These are phyloP conservation scores for Umbelopsis vinacea DNA, from an alignment of 192 early-diverging fungal species.

Conservation along the genomic window DNA sequence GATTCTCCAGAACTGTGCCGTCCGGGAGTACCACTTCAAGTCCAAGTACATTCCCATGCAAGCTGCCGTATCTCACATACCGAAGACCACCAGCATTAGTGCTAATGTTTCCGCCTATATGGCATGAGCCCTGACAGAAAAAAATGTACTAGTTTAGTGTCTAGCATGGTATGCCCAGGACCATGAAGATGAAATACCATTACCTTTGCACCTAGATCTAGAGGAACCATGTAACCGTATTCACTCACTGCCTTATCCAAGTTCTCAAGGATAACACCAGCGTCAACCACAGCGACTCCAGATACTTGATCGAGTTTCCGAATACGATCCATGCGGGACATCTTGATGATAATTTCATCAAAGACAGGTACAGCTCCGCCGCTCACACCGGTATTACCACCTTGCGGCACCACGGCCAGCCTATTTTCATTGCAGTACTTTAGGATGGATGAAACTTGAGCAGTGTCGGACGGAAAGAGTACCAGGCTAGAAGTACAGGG, in stretches of 20 bases:
- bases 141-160: not conserved
- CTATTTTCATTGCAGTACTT: slow-evolving; percentile 83
- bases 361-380: slow-evolving; percentile 94
- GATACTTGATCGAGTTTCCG: slow-evolving; percentile 70
- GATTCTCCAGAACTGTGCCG: slow-evolving; percentile 83
- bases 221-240: slow-evolving; percentile 83
- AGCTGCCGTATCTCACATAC: slow-evolving; percentile 88
- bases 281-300: slow-evolving; percentile 84
- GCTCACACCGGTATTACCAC: slow-evolving; percentile 95
- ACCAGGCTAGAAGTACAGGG: slow-evolving; percentile 53
- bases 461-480: slow-evolving; percentile 80
- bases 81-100: slow-evolving; percentile 97
- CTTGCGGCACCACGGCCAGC: slow-evolving; percentile 94
- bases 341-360: slow-evolving; percentile 90
- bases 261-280: slow-evolving; percentile 88
- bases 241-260: slow-evolving; percentile 85
- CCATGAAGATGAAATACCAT: slow-evolving; percentile 30
- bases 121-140: slow-evolving; percentile 69
- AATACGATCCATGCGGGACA: slow-evolving; percentile 77
- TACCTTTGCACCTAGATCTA: slow-evolving; percentile 84
- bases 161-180: not conserved
- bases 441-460: slow-evolving; percentile 81
- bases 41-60: slow-evolving; percentile 93
- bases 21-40: slow-evolving; percentile 93
- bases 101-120: slow-evolving; percentile 96